Evolutionary conservation across 2,329 filamentous ascomycete species (phyloP), one percentile per base, ranked within the genome.

Genomic region (Fusarium sp.): DNA sequence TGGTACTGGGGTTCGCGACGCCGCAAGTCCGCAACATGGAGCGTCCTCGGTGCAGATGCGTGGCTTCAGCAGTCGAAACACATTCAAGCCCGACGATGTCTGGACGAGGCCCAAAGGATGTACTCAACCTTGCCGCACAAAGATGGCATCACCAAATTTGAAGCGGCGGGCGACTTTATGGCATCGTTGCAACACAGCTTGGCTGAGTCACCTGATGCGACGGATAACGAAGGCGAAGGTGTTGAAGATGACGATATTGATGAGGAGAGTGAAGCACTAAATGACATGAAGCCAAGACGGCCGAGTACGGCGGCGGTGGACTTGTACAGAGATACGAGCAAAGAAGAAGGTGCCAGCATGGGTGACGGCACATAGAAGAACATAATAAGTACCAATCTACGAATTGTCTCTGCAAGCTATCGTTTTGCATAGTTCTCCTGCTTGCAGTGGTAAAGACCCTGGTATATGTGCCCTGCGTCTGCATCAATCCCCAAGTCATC

Each of bases 11-110:
- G 93, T 14, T 82, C 84, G 9, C 84, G 94, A 59, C 84, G 83
- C 57, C 84, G 95, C 44, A 99, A 97, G 79, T 91, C 93, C 3
- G 95, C 91, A 0, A 84, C 96, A 63, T 99, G 93, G 93, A 90
- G 88, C 65, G 83, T 95, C 19, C 82, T 97, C 35, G 90, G 91
- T 2, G 88, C 93, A 1, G 90, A 97, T 68, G 84, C 88, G 2
- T 99, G 95, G 95, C 80, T 94, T 50, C 84, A 84, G 46, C 84
- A 93, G 61, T 86, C 84, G 31, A 93, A 94, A 71, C 87, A 87
- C 49, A 85, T 90, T 13, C 90, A 96, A 70, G 91, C 93, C 1
- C 90, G 92, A 65, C 83, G 85, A 54, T 92, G 91, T 63, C 82
- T 98, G 1, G 87, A 90, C 44, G 86, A 90, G 63, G 91, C 91